A percentile compares a stretch with the other conserved stretches of the same genome.
These are phyloP conservation scores for Areca catechu DNA, from an alignment of 176 grass and related monocot species.

Conservation along the genomic window DNA sequence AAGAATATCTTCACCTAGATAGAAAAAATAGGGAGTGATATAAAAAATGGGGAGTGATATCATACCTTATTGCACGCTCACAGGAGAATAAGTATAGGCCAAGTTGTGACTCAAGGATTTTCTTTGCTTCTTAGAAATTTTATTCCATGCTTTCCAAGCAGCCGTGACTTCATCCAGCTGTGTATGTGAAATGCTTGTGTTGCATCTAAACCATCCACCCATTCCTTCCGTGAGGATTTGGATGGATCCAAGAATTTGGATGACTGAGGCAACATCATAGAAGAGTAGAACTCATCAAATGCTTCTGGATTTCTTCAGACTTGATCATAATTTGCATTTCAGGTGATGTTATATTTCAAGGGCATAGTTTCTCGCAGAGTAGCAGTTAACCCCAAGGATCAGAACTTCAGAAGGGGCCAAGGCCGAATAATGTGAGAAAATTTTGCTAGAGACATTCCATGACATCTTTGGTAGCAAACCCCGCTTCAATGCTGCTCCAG, in stretches of 20 bases:
- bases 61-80: too few relatives aligned
- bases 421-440: slow-evolving; percentile 74
- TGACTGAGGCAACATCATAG: slow-evolving; percentile 51
- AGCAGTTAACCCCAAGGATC: slow-evolving; percentile 53
- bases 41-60: not conserved
- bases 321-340: slow-evolving; percentile 54
- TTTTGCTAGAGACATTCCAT: slow-evolving; percentile 67
- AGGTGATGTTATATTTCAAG: slow-evolving; percentile 46
- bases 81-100: not conserved
- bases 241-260: slow-evolving; percentile 50
- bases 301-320: slow-evolving; percentile 38
- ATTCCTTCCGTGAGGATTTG: slow-evolving; percentile 66
- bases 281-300: slow-evolving; percentile 48
- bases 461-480: slow-evolving; percentile 67
- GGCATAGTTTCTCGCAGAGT: slow-evolving; percentile 30
- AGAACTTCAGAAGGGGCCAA: slow-evolving; percentile 84
- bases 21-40: not conserved
- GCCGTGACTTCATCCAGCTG: slow-evolving; percentile 64
- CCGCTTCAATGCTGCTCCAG: slow-evolving; percentile 66
- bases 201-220: slow-evolving; percentile 65
- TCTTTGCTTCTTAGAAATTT: slow-evolving; percentile 38
- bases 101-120: slow-evolving; percentile 1
- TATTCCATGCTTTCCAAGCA: slow-evolving; percentile 54
- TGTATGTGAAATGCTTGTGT: slow-evolving; percentile 40
- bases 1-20: not conserved